Conservation (phyloP, 345 rosid genomes). For the Linum trigynum region DNA sequence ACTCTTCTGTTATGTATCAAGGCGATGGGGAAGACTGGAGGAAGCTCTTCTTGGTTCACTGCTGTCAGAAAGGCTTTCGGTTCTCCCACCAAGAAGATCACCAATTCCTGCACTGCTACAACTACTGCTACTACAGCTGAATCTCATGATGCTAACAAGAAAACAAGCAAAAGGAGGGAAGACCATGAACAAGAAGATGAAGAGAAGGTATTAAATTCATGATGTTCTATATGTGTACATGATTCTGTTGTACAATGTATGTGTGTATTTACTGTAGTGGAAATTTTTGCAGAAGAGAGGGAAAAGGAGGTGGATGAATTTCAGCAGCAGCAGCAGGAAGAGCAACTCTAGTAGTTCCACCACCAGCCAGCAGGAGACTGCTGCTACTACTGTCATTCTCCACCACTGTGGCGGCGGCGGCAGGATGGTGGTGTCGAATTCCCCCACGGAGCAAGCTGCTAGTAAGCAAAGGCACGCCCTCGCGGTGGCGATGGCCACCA, state of each 20-base stretch:
- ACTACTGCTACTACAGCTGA: too few species aligned
- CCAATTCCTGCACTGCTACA: background rate
- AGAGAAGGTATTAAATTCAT: conserved; percentile 28
- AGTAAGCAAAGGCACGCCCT: conserved; percentile 14
- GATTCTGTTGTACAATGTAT: background rate
- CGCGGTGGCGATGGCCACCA: conserved; percentile 21
- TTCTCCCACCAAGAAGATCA: conserved; percentile 10
- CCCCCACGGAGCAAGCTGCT: conserved; percentile 1
- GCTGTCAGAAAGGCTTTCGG: conserved; percentile 22
- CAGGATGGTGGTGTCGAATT: background rate
- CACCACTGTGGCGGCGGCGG: background rate
- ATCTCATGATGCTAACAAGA: conserved; percentile 6
- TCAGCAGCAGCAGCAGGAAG: background rate
- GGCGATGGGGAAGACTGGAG: conserved; percentile 19
- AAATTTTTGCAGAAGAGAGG: conserved; percentile 15
- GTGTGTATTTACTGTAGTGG: background rate
- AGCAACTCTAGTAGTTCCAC: background rate
- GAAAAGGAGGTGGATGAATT: conserved; percentile 18
- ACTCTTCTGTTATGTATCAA: background rate
- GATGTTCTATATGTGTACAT: too few species aligned
- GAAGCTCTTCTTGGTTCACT: conserved; percentile 19
- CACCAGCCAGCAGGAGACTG: background rate
- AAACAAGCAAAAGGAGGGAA: conserved; percentile 23
- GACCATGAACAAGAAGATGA: conserved; percentile 45
- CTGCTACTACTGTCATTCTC: background rate